phyloP scores from a whole-genome alignment of 2,329 filamentous ascomycete species.

The Cytospora chrysosperma region DNA sequence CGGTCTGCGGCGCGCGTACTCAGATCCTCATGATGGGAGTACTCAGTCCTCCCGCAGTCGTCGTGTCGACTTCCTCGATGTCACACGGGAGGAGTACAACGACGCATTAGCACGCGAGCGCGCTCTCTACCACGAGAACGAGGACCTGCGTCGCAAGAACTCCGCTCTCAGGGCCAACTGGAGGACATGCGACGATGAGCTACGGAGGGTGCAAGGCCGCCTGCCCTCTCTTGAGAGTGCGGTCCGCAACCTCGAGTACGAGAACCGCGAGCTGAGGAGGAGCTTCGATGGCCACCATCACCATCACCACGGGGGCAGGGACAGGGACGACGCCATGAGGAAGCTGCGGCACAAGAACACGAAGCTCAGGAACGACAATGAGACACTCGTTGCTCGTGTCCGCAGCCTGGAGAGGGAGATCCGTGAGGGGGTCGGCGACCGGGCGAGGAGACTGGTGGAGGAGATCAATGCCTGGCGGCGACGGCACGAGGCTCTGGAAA shows the following conservation, averaged over 20 bases:
- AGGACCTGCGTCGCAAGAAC: conserved; percentile 31
- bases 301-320: conserved; percentile 28
- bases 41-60: conserved; percentile 20
- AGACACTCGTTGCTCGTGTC: conserved; percentile 34
- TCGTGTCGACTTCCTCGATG: conserved; percentile 30
- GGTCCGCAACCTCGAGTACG: conserved; percentile 36
- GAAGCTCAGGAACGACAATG: conserved; percentile 40
- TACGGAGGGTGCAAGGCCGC: conserved; percentile 35
- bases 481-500: conserved; percentile 24
- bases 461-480: conserved; percentile 31
- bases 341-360: conserved; percentile 36
- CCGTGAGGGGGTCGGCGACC: conserved; percentile 30
- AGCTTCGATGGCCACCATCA: conserved; percentile 33
- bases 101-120: conserved; percentile 27
- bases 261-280: conserved; percentile 42
- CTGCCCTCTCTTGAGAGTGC: conserved; percentile 40
- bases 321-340: conserved; percentile 34
- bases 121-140: conserved; percentile 25
- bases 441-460: conserved; percentile 23
- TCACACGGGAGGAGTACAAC: conserved; percentile 28
- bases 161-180: conserved; percentile 37
- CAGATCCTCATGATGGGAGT: conserved; percentile 21
- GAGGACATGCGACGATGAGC: conserved; percentile 36
- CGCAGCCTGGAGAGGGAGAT: conserved; percentile 36
- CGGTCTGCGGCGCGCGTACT: conserved; percentile 24